phyloP scores from a whole-genome alignment of 2,329 filamentous ascomycete species.

The Arthrocladium fulminans region DNA sequence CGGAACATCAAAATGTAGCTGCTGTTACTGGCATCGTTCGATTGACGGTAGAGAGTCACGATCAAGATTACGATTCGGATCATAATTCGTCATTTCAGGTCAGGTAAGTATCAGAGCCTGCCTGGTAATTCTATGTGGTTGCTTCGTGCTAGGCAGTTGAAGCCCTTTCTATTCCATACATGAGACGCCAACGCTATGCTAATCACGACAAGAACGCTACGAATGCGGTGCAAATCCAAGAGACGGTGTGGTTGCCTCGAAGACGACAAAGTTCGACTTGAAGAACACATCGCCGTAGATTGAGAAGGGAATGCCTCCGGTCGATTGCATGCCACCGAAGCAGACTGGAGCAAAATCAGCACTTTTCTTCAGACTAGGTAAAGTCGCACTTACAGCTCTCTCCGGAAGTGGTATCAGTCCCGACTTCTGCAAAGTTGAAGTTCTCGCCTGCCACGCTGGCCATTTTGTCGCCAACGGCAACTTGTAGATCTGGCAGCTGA shows the following conservation, averaged over 20 bases:
- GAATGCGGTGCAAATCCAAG: slow-evolving; percentile 44
- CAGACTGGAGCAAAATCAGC: slow-evolving; percentile 37
- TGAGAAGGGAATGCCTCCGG: slow-evolving; percentile 46
- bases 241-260: slow-evolving; percentile 43
- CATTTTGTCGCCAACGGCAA: slow-evolving; percentile 44
- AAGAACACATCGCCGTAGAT: slow-evolving; percentile 56
- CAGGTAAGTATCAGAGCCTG: background rate
- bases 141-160: background rate
- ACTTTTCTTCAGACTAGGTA: background rate
- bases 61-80: background rate
- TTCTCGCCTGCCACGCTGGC: slow-evolving; percentile 48
- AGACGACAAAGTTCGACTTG: slow-evolving; percentile 53
- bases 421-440: slow-evolving; percentile 47
- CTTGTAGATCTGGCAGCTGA: slow-evolving; percentile 45
- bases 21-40: no score
- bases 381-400: slow-evolving; percentile 29
- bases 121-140: background rate
- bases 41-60: no score
- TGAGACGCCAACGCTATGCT: slow-evolving; percentile 9
- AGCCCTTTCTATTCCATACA: background rate
- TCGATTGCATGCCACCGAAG: slow-evolving; percentile 52
- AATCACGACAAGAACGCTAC: background rate
- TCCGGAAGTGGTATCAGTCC: slow-evolving; percentile 35
- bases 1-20: background rate
- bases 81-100: background rate